Evolutionary conservation across 805 yeast genomes (phyloP), one percentile per base, ranked within the genome.

Genomic region (Saccharomyces mikatae): DNA sequence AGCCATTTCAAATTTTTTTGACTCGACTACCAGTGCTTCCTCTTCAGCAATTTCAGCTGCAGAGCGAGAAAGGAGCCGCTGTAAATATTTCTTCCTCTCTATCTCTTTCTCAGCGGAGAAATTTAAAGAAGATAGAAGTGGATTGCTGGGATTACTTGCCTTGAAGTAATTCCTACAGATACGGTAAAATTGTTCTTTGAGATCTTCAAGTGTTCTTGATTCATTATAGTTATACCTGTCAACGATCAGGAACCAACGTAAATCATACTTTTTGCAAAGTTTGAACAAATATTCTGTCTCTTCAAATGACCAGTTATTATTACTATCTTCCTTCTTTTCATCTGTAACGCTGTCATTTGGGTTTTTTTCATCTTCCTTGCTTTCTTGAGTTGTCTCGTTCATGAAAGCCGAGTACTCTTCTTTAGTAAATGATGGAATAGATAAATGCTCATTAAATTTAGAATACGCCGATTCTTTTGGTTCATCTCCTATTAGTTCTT

Each of bases 41-140:
- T 94, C 99, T 72, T 94, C 99, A 0, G 98, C 98, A 48, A 94
- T 88, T 67, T 94, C 99, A 0, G 97, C 96, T 0, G 99, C 97
- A 2, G 92, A 83, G 60, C 99, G 76, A 41, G 83, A 82, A 47
- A 92, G 75, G 41, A 94, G 73, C 57, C 88, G 81, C 61, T 84
- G 84, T 48, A 94, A 71, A 65, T 92, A 92, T 51, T 80, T 80
- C 62, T 94, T 94, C 57, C 99, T 80, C 61, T 84, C 89, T 22
- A 78, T 56, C 68, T 94, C 99, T 59, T 81, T 83, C 6, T 78
- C 77, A 61, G 83, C 84, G 44, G 88, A 82, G 66, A 78, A 94
- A 22, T 82, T 77, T 63, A 94, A 76, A 30, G 84, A 84, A 21
- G 86, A 76, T 46, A 89, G 67, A 52, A 80, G 76, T 28, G 80